Evolutionary conservation across 2,329 filamentous ascomycete species (phyloP).

Genomic region (Arthrocladium fulminans): DNA sequence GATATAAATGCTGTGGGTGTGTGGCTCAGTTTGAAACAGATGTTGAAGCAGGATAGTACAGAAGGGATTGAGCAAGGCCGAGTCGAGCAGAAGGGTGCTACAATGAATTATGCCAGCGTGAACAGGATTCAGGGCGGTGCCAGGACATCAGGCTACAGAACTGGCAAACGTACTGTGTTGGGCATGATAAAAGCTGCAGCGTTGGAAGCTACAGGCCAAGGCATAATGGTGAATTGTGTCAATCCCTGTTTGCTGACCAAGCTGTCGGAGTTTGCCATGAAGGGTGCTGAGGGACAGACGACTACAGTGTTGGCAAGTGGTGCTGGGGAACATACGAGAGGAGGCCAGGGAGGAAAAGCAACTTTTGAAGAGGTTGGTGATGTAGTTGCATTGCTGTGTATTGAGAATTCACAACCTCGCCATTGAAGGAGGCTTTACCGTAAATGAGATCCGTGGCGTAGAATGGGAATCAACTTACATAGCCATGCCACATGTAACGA

Average conservation of each 20-base stretch:
- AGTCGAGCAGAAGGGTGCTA: conserved; percentile 25
- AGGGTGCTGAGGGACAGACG: conserved; percentile 3
- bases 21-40: conserved; percentile 85
- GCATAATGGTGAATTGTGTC: conserved; percentile 14
- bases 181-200: conserved; percentile 17
- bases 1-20: conserved; percentile 95
- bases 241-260: conserved; percentile 17
- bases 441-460: conserved; percentile 16
- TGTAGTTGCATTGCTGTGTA: conserved; percentile 15
- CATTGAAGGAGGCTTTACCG: conserved; percentile 17
- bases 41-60: conserved; percentile 18
- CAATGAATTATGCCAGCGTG: conserved; percentile 33
- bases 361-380: conserved; percentile 17
- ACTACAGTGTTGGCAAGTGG: conserved; percentile 2
- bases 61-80: conserved; percentile 15
- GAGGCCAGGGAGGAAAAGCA: conserved; percentile 15
- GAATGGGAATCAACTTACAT: too few species aligned
- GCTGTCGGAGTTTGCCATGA: conserved; percentile 15
- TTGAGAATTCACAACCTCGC: conserved; percentile 17
- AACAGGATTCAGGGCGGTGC: conserved; percentile 18
- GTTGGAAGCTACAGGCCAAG: conserved; percentile 13
- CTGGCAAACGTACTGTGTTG: conserved; percentile 17
- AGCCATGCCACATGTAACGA: too few species aligned
- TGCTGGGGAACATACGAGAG: conserved; percentile 14
- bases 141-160: conserved; percentile 15